Evolutionary conservation across 352 stramenopile genomes (phyloP), one percentile per base, ranked within the genome.

Genomic region (Aphanomyces euteiches): DNA sequence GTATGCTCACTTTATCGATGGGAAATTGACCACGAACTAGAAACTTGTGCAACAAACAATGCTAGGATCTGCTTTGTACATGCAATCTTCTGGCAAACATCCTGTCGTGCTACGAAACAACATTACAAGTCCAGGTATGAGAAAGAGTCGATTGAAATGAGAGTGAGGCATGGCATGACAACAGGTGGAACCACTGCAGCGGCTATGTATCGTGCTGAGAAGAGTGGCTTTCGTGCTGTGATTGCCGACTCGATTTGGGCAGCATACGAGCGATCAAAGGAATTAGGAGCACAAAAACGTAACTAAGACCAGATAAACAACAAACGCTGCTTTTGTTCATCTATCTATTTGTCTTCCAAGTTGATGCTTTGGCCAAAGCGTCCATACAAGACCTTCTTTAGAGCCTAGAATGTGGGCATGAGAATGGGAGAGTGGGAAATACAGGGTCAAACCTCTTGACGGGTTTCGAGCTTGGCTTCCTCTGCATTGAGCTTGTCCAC

Each of bases 341-440:
- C 1, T n/a, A 15, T 56, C 47, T 88, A 95, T 76, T 88, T 95
- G 73, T 94, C 95, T 83, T 98, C 96, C 41, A 99, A 79, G 79
- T 99, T 98, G 70, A 99, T 99, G 69, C 85, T 97, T 68, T 96
- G 90, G 48, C 96, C 96, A 77, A 99, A 99, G 74, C 96, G 84
- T 43, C 82, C 83, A 83, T 99, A 99, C 54, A 99, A 81, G 58
- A 92, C 74, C 75, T 96, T 97, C 79, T 99, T 99, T 48, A 99
- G 75, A 40, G 75, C 78, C 72, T 85, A 59, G 56, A 59, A 41
- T 77, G 60, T 54, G 17, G 41, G 34, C 36, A 58, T 54, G 59
- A 67, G 37, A 15, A 21, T 37, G 7, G 10, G 12, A 28, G 15
- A 40, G 37, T 21, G 47, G 19, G 48, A 28, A 50, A 59, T 10